Conservation (phyloP, 2,329 filamentous ascomycete genomes). For the Pezicula neosporulosa region DNA sequence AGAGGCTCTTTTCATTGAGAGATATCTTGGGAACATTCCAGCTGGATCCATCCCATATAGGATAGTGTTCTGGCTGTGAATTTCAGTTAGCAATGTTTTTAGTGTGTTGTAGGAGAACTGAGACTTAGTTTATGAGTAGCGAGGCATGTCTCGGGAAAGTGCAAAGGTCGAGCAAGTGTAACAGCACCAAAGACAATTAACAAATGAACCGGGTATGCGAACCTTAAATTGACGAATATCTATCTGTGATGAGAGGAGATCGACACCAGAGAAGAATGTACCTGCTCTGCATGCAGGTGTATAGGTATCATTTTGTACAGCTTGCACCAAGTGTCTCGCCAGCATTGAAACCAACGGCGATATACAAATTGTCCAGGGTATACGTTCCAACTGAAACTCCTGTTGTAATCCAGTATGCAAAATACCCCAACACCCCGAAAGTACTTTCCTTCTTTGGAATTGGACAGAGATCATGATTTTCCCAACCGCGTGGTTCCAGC, state of each 20-base stretch:
- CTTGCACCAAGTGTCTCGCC: slow-evolving; percentile 16
- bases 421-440: slow-evolving; percentile 9
- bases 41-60: not conserved
- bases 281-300: not conserved
- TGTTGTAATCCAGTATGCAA: slow-evolving; percentile 2
- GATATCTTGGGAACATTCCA: not conserved
- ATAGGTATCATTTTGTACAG: not conserved
- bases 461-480: too few species aligned
- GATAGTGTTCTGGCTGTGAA: not conserved
- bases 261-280: not conserved
- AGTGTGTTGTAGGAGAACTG: too few species aligned
- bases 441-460: slow-evolving; percentile 8
- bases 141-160: too few species aligned
- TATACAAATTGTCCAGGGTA: slow-evolving; percentile 10
- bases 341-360: slow-evolving; percentile 14
- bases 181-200: too few species aligned
- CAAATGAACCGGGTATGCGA: too few species aligned
- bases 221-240: not conserved
- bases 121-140: too few species aligned
- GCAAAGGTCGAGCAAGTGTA: too few species aligned
- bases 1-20: not conserved
- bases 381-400: slow-evolving; percentile 2
- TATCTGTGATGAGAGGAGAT: not conserved
- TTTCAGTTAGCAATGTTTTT: too few species aligned
- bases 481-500: too few species aligned